phyloP scores from a whole-genome alignment of 768 basidiomycete genomes.

The Lactarius deliciosus region DNA sequence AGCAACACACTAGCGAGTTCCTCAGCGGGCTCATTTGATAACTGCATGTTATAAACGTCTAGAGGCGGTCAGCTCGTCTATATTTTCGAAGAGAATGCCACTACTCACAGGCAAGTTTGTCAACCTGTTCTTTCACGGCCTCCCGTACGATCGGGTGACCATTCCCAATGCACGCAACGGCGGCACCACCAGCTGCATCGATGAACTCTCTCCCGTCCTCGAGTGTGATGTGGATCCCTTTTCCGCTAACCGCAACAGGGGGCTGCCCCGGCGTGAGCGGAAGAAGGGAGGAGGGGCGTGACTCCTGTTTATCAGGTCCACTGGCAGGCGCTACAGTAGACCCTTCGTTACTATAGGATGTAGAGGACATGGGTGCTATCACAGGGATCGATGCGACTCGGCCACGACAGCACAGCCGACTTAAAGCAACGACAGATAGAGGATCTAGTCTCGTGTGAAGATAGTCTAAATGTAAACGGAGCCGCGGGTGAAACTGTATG shows the following conservation, averaged over 20 bases:
- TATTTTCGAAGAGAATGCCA: slow-evolving; percentile 2
- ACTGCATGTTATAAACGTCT: slow-evolving; percentile 90
- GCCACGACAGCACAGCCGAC: neutral
- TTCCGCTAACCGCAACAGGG: slow-evolving; percentile 61
- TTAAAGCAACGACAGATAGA: neutral
- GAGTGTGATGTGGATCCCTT: slow-evolving; percentile 71
- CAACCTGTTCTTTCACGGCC: slow-evolving; percentile 78
- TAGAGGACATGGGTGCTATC: slow-evolving; percentile 3
- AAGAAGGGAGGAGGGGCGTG: slow-evolving; percentile 32
- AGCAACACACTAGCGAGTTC: slow-evolving; percentile 68
- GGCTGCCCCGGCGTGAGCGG: slow-evolving; percentile 67
- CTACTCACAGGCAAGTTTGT: slow-evolving; percentile 69
- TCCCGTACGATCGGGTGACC: slow-evolving; percentile 68
- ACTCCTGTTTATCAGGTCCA: neutral
- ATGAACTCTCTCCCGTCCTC: slow-evolving; percentile 67
- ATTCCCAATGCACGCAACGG: slow-evolving; percentile 76
- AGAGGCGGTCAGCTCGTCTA: neutral
- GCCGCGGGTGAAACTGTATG: neutral
- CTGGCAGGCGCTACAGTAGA: neutral
- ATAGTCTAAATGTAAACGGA: neutral
- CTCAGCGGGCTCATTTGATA: slow-evolving; percentile 81
- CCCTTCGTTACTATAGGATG: neutral
- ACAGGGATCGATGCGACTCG: neutral
- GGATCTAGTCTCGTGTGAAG: neutral
- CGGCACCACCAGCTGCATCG: slow-evolving; percentile 84